phyloP scores from a whole-genome alignment of 352 stramenopile species.

The Phytophthora brassicae region DNA sequence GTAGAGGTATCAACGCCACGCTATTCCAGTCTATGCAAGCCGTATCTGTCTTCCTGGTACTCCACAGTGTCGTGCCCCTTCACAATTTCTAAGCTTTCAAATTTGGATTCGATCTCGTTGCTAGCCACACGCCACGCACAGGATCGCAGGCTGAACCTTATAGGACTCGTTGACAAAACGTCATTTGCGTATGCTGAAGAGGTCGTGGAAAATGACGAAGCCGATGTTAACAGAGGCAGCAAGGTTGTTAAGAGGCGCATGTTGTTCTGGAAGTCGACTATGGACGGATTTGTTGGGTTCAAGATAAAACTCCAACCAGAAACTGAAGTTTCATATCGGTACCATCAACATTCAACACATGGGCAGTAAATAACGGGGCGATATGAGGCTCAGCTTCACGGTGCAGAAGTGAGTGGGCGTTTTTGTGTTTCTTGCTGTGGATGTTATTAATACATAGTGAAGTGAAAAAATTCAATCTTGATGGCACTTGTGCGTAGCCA shows the following conservation, averaged over 20 bases:
- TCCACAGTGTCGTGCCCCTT: conserved; percentile 31
- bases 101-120: conserved; percentile 33
- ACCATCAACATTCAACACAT: too few species aligned
- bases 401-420: too few species aligned
- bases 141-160: conserved; percentile 20
- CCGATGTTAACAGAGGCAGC: conserved; percentile 1
- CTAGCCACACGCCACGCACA: conserved; percentile 25
- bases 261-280: neutral
- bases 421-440: too few species aligned
- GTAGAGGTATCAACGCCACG: too few species aligned
- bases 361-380: too few species aligned
- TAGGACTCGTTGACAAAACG: conserved; percentile 22
- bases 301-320: conserved; percentile 18
- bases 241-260: conserved; percentile 11
- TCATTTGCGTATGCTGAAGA: conserved; percentile 5
- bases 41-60: conserved; percentile 32
- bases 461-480: too few species aligned
- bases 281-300: conserved; percentile 1
- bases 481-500: too few species aligned
- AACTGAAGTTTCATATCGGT: conserved; percentile 21
- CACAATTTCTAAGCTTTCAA: conserved; percentile 28
- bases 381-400: too few species aligned
- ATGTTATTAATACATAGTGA: too few species aligned
- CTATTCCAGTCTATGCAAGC: too few species aligned
- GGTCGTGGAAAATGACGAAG: conserved; percentile 1